A percentile compares a stretch with the other conserved stretches of the same genome.
Conservation (phyloP, 2,329 filamentous ascomycete genomes). For the Diaporthe citriasiana region DNA sequence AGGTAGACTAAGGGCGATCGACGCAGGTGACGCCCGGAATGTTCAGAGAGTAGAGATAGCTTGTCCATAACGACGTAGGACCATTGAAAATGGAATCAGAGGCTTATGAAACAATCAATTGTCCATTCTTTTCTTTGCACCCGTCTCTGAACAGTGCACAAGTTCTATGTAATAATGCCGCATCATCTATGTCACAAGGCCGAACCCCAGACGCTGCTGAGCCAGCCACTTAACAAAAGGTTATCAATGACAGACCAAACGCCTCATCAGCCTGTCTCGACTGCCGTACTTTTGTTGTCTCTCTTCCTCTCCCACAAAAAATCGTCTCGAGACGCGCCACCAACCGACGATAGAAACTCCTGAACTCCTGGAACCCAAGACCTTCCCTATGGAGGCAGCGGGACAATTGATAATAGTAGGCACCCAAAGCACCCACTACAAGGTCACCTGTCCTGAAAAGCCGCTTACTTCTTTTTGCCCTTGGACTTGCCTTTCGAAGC, state of each 20-base stretch:
- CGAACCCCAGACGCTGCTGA: conserved; percentile 23
- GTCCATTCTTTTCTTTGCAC: conserved; percentile 28
- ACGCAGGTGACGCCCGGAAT: not conserved
- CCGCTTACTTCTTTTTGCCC: conserved; percentile 67
- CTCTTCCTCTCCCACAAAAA: not conserved
- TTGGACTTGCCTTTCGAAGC: conserved; percentile 61
- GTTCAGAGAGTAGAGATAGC: not conserved
- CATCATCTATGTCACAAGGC: conserved; percentile 26
- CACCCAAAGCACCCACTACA: not conserved
- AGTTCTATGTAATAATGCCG: conserved; percentile 33
- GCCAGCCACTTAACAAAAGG: conserved; percentile 21
- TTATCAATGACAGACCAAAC: conserved; percentile 30
- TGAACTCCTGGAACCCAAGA: conserved; percentile 32
- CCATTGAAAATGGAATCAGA: not conserved
- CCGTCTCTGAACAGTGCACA: conserved; percentile 1
- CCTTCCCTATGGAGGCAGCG: not conserved
- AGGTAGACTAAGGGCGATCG: conserved; percentile 6
- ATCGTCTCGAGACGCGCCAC: not conserved
- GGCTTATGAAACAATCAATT: conserved; percentile 27
- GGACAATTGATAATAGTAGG: not conserved
- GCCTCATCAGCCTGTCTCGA: conserved; percentile 27
- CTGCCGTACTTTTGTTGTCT: conserved; percentile 25
- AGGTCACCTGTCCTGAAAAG: not conserved
- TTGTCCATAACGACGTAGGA: not conserved
- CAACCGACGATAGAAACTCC: conserved; percentile 24